Conservation (phyloP, 805 yeast genomes). For the Metschnikowia colocasiae region DNA sequence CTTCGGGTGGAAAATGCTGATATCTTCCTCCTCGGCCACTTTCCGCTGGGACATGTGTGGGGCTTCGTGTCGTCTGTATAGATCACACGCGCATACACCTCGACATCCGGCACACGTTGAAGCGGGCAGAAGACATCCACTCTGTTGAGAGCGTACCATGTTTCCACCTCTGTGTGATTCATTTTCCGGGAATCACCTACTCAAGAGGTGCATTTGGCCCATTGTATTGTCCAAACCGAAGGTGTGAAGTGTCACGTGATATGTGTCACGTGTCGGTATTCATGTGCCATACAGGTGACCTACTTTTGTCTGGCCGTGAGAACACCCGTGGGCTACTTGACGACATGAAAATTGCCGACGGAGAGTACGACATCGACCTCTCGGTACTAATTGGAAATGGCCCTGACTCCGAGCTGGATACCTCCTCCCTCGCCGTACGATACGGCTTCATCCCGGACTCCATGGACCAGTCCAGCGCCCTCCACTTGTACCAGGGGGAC, state of each 20-base stretch:
- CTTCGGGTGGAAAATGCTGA: slow-evolving; percentile 34
- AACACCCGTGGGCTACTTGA: not conserved
- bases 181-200: not conserved
- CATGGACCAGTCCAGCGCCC: slow-evolving; percentile 34
- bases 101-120: not conserved
- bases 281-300: no score
- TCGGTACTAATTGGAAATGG: slow-evolving; percentile 19
- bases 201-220: no score
- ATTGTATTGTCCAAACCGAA: no score
- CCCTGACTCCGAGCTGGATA: not conserved
- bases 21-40: slow-evolving; percentile 1
- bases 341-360: slow-evolving; percentile 35
- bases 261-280: slow-evolving; percentile 2
- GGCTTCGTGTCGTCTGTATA: not conserved
- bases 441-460: slow-evolving; percentile 42
- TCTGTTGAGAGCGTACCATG: not conserved
- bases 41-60: not conserved
- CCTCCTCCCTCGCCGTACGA: slow-evolving; percentile 24
- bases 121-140: not conserved
- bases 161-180: not conserved
- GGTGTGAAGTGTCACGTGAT: no score
- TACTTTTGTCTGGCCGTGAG: not conserved
- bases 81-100: slow-evolving; percentile 1
- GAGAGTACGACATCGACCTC: slow-evolving; percentile 42
- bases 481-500: slow-evolving; percentile 33